Evolutionary conservation across 1,284 basidiomycete genomes (phyloP), one percentile per base, ranked within the genome.

Genomic region (Malassezia vespertilionis): DNA sequence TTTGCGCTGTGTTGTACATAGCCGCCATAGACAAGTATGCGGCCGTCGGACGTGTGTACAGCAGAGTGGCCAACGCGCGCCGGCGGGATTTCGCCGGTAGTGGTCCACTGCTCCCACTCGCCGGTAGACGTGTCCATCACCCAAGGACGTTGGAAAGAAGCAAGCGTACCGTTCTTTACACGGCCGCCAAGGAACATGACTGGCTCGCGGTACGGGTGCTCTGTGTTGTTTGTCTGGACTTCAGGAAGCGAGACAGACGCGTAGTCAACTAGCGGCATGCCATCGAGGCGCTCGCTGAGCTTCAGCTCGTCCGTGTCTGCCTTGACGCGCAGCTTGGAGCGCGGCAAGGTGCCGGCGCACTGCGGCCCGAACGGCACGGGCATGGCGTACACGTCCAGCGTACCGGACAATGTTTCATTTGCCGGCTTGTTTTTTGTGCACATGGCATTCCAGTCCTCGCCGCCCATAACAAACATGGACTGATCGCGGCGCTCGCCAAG

Each of bases 11-110:
- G 32, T 9, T 57, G 45, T 2, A 30, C 21, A 43, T 63, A 65
- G 0, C 72, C 72, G 30, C 72, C 72, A 50, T 69, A 62, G 11
- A 73, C 24, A 28, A 72, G 46, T 33, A 72, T 48, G 11, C 54
- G 55, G 21, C 63, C 61, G 9, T 69, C 63, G 2, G 48, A 9
- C 6, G 63, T 61, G 21, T 46, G 40, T 30, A 60, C 44, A 2
- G 66, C 54, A 21, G 58, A 54, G 44, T 72, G 71, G 9, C 71
- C 72, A 44, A 71, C 63, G 6, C 69, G 57, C 14, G 65, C 52
- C 2, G 55, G 12, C 0, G 72, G 72, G 5, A 56, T 44, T 18
- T 56, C 44, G 12, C 63, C 64, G 3, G 48, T 43, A 0, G 57
- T 53, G 8, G 47, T 34, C 59, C 61, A 51, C n/a, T 38, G 44